These are phyloP conservation scores for Eurotiales sp. DNA, from an alignment of 2,329 filamentous ascomycete genomes.

Conservation along the genomic window DNA sequence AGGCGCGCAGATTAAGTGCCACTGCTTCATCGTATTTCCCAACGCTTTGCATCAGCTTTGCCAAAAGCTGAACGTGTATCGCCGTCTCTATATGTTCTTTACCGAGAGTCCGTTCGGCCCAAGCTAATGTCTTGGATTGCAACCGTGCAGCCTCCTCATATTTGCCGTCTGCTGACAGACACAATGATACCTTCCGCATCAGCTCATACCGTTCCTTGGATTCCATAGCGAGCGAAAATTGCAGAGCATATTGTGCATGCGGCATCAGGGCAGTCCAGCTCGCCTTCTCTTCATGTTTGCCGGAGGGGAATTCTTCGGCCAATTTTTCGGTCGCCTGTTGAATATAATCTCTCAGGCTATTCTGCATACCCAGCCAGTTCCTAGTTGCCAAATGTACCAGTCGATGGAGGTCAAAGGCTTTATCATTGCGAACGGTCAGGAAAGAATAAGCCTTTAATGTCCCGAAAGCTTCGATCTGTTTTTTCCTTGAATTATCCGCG, in stretches of 20 bases:
- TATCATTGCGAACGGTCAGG: constrained; percentile 12
- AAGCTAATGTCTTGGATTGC: neutral
- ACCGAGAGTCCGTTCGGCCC: neutral
- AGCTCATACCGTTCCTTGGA: constrained; percentile 3
- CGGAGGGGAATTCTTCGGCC: neutral
- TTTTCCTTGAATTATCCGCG: neutral
- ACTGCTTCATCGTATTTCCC: constrained; percentile 21
- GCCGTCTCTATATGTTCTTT: neutral
- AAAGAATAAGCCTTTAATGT: constrained; percentile 13
- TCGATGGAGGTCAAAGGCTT: constrained; percentile 19
- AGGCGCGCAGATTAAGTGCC: constrained; percentile 15
- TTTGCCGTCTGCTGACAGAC: constrained; percentile 11
- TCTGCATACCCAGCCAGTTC: constrained; percentile 16
- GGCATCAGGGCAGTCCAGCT: constrained; percentile 7
- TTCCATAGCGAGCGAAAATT: neutral
- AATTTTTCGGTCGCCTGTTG: constrained; percentile 9
- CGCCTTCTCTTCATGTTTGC: constrained; percentile 11
- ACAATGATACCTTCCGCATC: constrained; percentile 6
- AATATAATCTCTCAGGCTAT: neutral
- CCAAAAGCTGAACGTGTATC: neutral
- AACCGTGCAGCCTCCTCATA: constrained; percentile 12
- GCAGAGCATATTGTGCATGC: constrained; percentile 1
- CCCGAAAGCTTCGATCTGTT: constrained; percentile 7
- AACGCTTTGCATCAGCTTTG: neutral
- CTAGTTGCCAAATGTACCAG: constrained; percentile 20